These are phyloP conservation scores for Trypanosoma vivax DNA, from an alignment of 208 protist species.

Conservation along the genomic window DNA sequence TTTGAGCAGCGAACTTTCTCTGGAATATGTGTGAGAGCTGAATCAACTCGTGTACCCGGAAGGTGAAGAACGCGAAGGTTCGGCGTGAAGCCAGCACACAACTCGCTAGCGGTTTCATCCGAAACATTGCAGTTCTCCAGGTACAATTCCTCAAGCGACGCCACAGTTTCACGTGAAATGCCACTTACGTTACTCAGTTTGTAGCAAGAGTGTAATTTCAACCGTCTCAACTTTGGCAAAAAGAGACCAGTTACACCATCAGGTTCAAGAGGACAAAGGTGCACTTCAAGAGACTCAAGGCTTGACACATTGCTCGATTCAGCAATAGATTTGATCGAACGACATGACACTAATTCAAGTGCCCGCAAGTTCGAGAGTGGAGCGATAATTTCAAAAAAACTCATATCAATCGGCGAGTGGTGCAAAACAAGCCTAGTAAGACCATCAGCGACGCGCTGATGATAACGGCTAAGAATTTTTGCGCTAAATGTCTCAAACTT, in stretches of 20 bases:
- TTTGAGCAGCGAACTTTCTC: conserved; percentile 21
- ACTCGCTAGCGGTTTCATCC: conserved; percentile 59
- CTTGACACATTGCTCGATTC: conserved; percentile 39
- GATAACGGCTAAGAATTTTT: conserved; percentile 56
- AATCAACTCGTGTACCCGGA: conserved; percentile 49
- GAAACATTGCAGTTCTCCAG: conserved; percentile 70
- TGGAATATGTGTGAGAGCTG: conserved; percentile 35
- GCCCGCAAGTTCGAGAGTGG: conserved; percentile 41
- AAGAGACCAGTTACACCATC: conserved; percentile 52
- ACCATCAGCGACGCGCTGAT: conserved; percentile 60
- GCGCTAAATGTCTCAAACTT: conserved; percentile 71
- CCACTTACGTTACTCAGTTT: conserved; percentile 65
- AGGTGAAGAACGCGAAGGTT: conserved; percentile 53
- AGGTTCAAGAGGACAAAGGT: conserved; percentile 61
- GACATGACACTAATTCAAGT: conserved; percentile 73
- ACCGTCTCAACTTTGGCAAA: conserved; percentile 44
- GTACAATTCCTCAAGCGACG: conserved; percentile 49
- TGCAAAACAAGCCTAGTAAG: conserved; percentile 65
- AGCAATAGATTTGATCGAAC: conserved; percentile 48
- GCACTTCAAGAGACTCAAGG: conserved; percentile 52
- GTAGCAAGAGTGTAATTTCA: conserved; percentile 59
- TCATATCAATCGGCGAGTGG: conserved; percentile 55
- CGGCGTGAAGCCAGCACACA: conserved; percentile 43
- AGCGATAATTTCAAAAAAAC: conserved; percentile 59
- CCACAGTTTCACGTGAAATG: conserved; percentile 48